These are phyloP conservation scores for Backusella circina DNA, from an alignment of 192 early-diverging fungal genomes.

Conservation along the genomic window DNA sequence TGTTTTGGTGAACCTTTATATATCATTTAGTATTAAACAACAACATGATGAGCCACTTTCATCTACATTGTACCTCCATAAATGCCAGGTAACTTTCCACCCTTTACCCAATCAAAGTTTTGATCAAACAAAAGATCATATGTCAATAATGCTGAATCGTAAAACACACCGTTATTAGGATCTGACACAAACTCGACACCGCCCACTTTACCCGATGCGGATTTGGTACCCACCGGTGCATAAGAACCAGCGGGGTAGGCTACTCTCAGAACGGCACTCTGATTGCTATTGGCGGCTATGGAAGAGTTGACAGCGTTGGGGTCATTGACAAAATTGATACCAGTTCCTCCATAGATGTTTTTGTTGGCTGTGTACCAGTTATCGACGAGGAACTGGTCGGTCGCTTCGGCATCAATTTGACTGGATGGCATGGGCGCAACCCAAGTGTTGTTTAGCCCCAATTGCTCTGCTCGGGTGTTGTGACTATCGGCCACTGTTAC, in stretches of 20 bases:
- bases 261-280: constrained; percentile 32
- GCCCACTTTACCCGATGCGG: constrained; percentile 14
- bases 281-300: constrained; percentile 1
- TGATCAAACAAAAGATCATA: constrained; percentile 44
- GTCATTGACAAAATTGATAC: constrained; percentile 37
- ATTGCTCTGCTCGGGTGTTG: neutral
- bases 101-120: constrained; percentile 42
- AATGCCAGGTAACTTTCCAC: constrained; percentile 48
- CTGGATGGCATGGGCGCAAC: constrained; percentile 34
- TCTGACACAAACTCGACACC: constrained; percentile 43
- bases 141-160: constrained; percentile 38
- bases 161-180: constrained; percentile 37
- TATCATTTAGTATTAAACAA: neutral
- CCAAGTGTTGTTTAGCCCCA: constrained; percentile 37
- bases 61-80: constrained; percentile 32
- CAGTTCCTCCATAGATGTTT: constrained; percentile 28
- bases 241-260: constrained; percentile 44
- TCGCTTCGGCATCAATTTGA: neutral
- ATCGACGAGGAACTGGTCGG: neutral
- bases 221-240: constrained; percentile 25
- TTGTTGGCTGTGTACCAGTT: constrained; percentile 6
- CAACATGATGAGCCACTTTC: too few species aligned
- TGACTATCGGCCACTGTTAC: neutral
- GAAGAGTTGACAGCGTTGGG: constrained; percentile 11
- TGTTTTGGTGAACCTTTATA: constrained; percentile 21